phyloP scores from a whole-genome alignment of 352 stramenopile species.

The Phytophthora ohioensis region DNA sequence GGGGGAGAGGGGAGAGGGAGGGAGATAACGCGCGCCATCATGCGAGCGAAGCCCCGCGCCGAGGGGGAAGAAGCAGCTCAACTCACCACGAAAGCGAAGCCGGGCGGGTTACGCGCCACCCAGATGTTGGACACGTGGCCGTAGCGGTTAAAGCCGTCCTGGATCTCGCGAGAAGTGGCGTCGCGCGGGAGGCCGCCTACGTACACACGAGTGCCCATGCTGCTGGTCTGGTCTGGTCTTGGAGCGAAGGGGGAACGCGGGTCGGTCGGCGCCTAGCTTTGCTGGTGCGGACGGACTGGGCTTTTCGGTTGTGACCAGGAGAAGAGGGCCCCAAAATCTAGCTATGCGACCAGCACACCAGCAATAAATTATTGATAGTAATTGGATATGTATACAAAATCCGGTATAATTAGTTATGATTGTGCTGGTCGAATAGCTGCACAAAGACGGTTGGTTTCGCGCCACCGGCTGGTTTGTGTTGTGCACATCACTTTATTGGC shows the following conservation, averaged over 20 bases:
- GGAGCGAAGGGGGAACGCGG: not conserved
- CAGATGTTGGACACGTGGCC: constrained; percentile 89
- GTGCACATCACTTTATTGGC: not conserved
- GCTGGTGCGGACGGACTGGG: constrained; percentile 29
- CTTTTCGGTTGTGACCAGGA: constrained; percentile 38
- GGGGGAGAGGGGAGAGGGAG: constrained; percentile 23
- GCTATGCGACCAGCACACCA: constrained; percentile 26
- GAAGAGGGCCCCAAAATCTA: not conserved
- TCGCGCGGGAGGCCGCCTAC: constrained; percentile 84
- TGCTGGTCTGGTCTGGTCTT: constrained; percentile 39
- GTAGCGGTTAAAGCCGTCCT: constrained; percentile 86
- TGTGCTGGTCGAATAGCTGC: constrained; percentile 10
- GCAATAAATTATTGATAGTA: too few species aligned
- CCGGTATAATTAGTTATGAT: not conserved
- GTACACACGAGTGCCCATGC: constrained; percentile 86
- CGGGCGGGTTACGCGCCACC: constrained; percentile 87
- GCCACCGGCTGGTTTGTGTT: constrained; percentile 9
- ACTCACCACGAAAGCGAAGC: constrained; percentile 93
- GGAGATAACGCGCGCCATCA: constrained; percentile 44
- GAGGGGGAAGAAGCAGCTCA: constrained; percentile 35
- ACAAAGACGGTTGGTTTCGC: constrained; percentile 22
- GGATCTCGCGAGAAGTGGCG: constrained; percentile 82
- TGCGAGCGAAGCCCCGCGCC: constrained; percentile 27
- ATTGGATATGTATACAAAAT: too few species aligned
- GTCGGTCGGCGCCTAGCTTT: constrained; percentile 27